Evolutionary conservation across 164 flowering plant genomes (phyloP).

Genomic region (Paratinospora sagittata): DNA sequence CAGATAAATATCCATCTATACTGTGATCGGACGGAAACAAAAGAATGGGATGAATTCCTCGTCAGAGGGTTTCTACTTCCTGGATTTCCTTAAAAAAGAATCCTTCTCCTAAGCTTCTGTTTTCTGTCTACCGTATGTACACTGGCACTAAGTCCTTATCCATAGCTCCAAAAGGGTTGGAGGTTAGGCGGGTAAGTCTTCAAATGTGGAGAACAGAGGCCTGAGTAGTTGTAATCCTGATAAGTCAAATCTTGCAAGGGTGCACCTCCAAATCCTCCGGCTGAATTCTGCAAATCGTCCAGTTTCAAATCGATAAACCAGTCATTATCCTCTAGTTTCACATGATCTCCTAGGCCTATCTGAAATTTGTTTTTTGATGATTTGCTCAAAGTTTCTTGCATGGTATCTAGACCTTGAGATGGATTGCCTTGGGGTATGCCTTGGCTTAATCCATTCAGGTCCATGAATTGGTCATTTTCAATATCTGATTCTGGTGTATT

Average conservation of each 20-base stretch:
- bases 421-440: not conserved
- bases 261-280: conserved; percentile 11
- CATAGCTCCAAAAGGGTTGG: conserved; percentile 7
- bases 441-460: not conserved
- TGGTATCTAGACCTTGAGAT: not conserved
- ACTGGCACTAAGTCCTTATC: not conserved
- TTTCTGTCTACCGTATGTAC: conserved; percentile 3
- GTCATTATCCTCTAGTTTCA: conserved; percentile 15
- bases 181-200: conserved; percentile 6
- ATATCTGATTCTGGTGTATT: conserved; percentile 8
- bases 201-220: conserved; percentile 16
- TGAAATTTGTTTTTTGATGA: not conserved
- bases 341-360: not conserved
- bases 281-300: conserved; percentile 18
- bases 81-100: not conserved
- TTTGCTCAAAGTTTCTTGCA: not conserved
- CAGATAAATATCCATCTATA: not conserved
- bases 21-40: not conserved
- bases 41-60: not conserved
- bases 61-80: not conserved
- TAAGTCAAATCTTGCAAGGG: conserved; percentile 5
- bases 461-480: conserved; percentile 13
- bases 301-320: conserved; percentile 19
- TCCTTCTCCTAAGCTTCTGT: not conserved
- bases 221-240: conserved; percentile 13